Conservation (phyloP, 2,329 filamentous ascomycete species). For the Cladosporium sp. region DNA sequence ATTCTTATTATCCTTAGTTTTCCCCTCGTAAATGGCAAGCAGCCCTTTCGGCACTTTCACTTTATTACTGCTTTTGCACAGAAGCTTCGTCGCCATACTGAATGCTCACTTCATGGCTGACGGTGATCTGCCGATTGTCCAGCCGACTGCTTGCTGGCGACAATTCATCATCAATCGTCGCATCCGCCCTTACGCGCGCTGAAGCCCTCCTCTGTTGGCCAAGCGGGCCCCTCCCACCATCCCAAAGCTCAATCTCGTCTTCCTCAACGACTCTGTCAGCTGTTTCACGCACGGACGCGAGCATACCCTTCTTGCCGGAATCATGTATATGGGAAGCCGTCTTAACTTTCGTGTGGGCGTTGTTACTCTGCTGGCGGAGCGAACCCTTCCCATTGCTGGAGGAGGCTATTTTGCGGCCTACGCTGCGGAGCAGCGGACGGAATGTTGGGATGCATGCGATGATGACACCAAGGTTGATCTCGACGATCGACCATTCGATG, state of each 20-base stretch:
- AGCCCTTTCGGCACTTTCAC: too few relatives aligned
- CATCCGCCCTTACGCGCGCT: not conserved
- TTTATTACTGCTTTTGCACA: too few relatives aligned
- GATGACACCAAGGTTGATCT: slow-evolving; percentile 38
- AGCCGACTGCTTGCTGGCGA: too few relatives aligned
- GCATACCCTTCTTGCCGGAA: not conserved
- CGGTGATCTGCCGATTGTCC: not conserved
- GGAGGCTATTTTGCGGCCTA: not conserved
- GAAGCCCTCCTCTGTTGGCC: not conserved
- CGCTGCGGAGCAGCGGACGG: slow-evolving; percentile 31
- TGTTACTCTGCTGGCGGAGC: not conserved
- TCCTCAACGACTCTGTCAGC: not conserved
- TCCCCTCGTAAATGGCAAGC: too few relatives aligned
- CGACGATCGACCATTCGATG: slow-evolving; percentile 44
- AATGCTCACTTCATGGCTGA: not conserved
- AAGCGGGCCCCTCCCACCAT: not conserved
- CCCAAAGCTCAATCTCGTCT: slow-evolving; percentile 2
- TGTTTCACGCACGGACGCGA: not conserved
- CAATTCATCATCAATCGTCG: not conserved
- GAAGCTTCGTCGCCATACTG: not conserved
- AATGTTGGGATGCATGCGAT: slow-evolving; percentile 40
- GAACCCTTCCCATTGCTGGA: not conserved
- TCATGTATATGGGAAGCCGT: not conserved
- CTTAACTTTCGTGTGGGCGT: not conserved
- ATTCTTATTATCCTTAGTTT: too few relatives aligned